A percentile compares a stretch with the other conserved stretches of the same genome.
These are phyloP conservation scores for Ustilago loliicola DNA, from an alignment of 1,284 basidiomycete genomes.

Conservation along the genomic window DNA sequence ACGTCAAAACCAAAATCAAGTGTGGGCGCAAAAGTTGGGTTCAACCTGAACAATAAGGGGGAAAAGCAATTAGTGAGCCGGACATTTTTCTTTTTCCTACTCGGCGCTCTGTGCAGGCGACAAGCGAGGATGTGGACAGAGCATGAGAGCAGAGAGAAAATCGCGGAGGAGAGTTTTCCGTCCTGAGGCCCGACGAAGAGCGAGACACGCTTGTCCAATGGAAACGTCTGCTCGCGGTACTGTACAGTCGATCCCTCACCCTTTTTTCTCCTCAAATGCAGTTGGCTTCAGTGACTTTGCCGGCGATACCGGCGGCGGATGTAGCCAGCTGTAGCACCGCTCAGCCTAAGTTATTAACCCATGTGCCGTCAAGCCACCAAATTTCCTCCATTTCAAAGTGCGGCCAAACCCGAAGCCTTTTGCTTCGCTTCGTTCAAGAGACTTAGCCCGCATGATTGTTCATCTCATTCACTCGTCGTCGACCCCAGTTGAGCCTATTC, in stretches of 20 bases:
- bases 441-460: not conserved
- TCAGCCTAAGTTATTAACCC: conserved; percentile 2
- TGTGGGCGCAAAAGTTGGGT: too few species aligned
- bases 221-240: not conserved
- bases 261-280: not conserved
- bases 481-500: too few species aligned
- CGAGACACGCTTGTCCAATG: conserved; percentile 12
- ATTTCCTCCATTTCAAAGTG: not conserved
- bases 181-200: conserved; percentile 11
- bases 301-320: conserved; percentile 5
- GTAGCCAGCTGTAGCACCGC: not conserved
- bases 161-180: conserved; percentile 14
- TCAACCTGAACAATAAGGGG: not conserved
- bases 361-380: conserved; percentile 6
- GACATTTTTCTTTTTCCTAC: conserved; percentile 14
- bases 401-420: conserved; percentile 10
- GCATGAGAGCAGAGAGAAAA: conserved; percentile 1
- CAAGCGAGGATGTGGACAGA: too few species aligned
- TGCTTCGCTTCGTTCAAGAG: not conserved
- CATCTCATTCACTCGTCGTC: too few species aligned
- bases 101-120: conserved; percentile 1
- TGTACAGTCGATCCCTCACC: not conserved
- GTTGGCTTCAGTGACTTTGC: not conserved
- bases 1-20: too few species aligned
- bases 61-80: not conserved